A percentile compares a stretch with the other conserved stretches of the same genome.
Evolutionary conservation across 2,329 filamentous ascomycete species (phyloP).

Genomic region (Cordyceps javanica): DNA sequence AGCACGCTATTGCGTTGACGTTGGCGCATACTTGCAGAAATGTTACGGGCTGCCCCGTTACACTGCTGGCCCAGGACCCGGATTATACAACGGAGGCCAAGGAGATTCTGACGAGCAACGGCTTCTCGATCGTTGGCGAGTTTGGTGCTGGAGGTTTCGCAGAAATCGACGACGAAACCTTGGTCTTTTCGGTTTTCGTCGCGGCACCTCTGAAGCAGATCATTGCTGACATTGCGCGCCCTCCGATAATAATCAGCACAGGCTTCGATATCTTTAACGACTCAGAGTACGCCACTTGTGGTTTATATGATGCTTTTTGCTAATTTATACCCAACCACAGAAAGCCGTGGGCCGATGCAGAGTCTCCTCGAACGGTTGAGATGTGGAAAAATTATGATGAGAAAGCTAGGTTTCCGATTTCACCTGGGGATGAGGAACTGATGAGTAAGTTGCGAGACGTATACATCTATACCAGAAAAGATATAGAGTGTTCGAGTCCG

Average conservation of each 20-base stretch:
- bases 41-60: not conserved
- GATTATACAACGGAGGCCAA: slow-evolving; percentile 5
- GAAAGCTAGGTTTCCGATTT: not conserved
- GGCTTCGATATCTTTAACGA: not conserved
- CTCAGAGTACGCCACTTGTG: not conserved
- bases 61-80: slow-evolving; percentile 12
- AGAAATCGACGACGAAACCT: slow-evolving; percentile 14
- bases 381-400: slow-evolving; percentile 9
- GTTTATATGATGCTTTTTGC: not conserved
- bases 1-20: not conserved
- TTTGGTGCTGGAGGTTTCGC: slow-evolving; percentile 14
- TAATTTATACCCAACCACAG: too few species aligned
- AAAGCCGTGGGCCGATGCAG: slow-evolving; percentile 1
- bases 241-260: slow-evolving; percentile 9
- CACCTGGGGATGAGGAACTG: not conserved
- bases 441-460: not conserved
- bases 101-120: not conserved
- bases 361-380: slow-evolving; percentile 14
- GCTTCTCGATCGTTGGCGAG: slow-evolving; percentile 13
- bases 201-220: slow-evolving; percentile 18
- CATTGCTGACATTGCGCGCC: slow-evolving; percentile 17
- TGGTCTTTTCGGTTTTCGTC: slow-evolving; percentile 14
- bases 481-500: too few species aligned
- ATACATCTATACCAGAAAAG: not conserved
- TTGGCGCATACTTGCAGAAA: not conserved